Percentiles rank a stretch among this genome's conserved stretches.
phyloP scores from a whole-genome alignment of 345 rosid species.

The Arabis hirsuta region DNA sequence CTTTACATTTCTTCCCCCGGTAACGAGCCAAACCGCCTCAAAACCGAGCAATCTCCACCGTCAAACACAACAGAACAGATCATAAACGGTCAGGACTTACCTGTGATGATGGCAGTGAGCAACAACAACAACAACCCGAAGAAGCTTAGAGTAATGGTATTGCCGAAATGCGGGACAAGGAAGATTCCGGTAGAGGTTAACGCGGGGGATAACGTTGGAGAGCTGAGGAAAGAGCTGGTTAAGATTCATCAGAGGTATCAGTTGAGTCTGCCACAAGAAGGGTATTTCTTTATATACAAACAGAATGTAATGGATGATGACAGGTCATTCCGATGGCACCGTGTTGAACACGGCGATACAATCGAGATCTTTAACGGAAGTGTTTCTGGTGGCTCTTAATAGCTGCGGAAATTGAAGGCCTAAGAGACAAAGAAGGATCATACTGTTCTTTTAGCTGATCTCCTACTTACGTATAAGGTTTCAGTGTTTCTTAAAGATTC shows the following conservation, averaged over 20 bases:
- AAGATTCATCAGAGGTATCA: constrained; percentile 57
- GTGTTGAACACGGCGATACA: constrained; percentile 61
- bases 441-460: no score
- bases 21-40: constrained; percentile 19
- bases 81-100: constrained; percentile 14
- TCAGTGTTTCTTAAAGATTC: no score
- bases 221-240: constrained; percentile 69
- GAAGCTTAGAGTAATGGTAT: constrained; percentile 68
- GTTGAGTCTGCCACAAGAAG: constrained; percentile 68
- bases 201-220: constrained; percentile 65
- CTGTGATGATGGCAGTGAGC: not conserved
- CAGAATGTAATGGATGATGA: constrained; percentile 88
- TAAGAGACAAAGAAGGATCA: no score
- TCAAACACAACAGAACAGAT: constrained; percentile 38
- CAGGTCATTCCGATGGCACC: constrained; percentile 77
- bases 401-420: no score
- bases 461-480: no score
- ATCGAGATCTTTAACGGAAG: constrained; percentile 63
- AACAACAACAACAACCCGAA: constrained; percentile 37
- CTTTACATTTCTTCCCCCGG: constrained; percentile 48
- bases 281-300: constrained; percentile 70
- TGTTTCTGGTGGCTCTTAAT: constrained; percentile 38
- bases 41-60: constrained; percentile 42
- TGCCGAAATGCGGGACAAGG: constrained; percentile 53
- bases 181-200: constrained; percentile 73